Evolutionary conservation across 345 rosid genomes (phyloP).

Genomic region (Citrus unshiu): DNA sequence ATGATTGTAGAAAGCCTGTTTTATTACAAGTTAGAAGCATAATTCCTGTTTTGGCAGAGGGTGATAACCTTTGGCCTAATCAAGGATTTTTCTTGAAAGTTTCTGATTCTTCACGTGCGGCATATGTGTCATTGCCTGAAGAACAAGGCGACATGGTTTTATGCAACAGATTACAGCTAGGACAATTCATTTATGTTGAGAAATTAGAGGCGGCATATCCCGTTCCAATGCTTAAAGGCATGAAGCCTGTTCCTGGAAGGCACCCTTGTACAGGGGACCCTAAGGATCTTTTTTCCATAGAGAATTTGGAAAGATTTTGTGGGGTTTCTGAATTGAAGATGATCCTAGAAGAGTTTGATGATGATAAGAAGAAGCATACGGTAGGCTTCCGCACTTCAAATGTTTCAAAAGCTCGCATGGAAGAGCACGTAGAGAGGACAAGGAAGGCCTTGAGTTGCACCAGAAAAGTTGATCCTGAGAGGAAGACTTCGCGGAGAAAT

Average conservation of each 20-base stretch:
- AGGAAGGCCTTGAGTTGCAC: neutral
- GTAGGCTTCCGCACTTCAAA: constrained; percentile 24
- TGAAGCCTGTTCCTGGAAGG: constrained; percentile 60
- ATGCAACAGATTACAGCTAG: constrained; percentile 50
- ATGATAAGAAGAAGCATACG: constrained; percentile 19
- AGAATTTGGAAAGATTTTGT: constrained; percentile 39
- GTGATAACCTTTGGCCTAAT: constrained; percentile 72
- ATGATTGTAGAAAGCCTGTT: constrained; percentile 35
- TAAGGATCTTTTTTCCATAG: constrained; percentile 45
- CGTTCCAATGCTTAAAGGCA: constrained; percentile 57
- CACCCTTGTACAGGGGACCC: constrained; percentile 42
- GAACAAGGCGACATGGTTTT: constrained; percentile 66
- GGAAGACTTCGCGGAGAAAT: neutral
- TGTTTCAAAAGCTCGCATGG: neutral
- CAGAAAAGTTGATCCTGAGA: constrained; percentile 11
- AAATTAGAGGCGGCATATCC: constrained; percentile 64
- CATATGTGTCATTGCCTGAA: constrained; percentile 59
- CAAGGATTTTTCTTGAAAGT: constrained; percentile 67
- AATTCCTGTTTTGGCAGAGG: constrained; percentile 63
- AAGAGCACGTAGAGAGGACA: neutral
- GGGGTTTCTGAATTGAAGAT: constrained; percentile 29
- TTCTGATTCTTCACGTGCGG: constrained; percentile 57
- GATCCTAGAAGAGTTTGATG: constrained; percentile 4
- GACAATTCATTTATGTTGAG: constrained; percentile 51
- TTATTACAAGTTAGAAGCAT: constrained; percentile 69